Percentiles rank a stretch among this genome's conserved stretches.
phyloP scores from a whole-genome alignment of 2,329 filamentous ascomycete species.

The Chaetomiaceae sp. region DNA sequence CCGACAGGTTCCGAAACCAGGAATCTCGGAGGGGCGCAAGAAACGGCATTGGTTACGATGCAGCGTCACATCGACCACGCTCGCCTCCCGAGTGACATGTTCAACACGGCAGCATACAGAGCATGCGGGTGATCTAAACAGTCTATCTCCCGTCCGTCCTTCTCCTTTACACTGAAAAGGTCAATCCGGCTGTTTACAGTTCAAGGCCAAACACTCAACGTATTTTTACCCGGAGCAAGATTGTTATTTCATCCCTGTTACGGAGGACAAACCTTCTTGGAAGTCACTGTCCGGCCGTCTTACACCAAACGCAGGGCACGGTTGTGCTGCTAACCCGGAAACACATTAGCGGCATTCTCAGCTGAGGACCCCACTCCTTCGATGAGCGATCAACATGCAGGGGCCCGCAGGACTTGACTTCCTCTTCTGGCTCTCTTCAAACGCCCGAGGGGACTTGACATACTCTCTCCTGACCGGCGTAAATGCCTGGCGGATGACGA shows the following conservation, averaged over 20 bases:
- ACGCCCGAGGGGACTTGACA: not conserved
- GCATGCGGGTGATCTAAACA: too few species aligned
- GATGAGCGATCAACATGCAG: conserved; percentile 11
- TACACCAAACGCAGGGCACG: conserved; percentile 2
- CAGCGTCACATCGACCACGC: conserved; percentile 5
- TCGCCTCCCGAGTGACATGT: too few species aligned
- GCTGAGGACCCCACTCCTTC: conserved; percentile 1
- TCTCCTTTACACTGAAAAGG: not conserved
- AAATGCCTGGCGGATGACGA: too few species aligned
- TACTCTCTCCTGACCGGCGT: not conserved
- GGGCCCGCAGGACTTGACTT: not conserved
- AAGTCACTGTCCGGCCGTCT: too few species aligned
- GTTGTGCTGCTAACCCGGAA: conserved; percentile 1
- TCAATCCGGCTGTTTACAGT: not conserved
- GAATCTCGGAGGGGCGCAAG: not conserved
- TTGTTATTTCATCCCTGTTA: too few species aligned
- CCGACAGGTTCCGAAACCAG: conserved; percentile 6
- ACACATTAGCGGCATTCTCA: not conserved
- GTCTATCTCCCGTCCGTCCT: not conserved
- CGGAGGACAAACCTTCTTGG: conserved; percentile 7
- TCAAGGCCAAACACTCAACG: not conserved
- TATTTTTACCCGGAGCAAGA: not conserved
- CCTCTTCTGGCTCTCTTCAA: not conserved
- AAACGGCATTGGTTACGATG: conserved; percentile 2
- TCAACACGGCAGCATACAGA: too few species aligned